A percentile compares a stretch with the other conserved stretches of the same genome.
Evolutionary conservation across 805 yeast species (phyloP).

Genomic region (Pichia occidentalis): DNA sequence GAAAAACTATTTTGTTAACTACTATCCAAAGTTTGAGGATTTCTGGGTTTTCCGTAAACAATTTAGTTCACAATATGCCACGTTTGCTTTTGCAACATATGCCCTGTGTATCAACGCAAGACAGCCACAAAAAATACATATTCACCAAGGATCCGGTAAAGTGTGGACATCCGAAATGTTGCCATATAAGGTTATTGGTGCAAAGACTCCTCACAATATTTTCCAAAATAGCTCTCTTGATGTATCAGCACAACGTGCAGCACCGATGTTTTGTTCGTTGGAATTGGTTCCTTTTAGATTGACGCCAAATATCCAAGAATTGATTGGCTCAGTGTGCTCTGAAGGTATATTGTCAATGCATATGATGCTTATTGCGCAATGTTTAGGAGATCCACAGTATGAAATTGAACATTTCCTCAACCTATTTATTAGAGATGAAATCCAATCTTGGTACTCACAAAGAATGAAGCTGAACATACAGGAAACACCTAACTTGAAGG

Average conservation of each 20-base stretch:
- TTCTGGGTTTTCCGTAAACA: conserved; percentile 97
- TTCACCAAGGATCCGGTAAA: conserved; percentile 74
- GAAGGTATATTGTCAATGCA: conserved; percentile 89
- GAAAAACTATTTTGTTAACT: conserved; percentile 65
- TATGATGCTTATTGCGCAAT: conserved; percentile 77
- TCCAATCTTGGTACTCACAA: conserved; percentile 88
- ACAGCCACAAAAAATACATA: conserved; percentile 87
- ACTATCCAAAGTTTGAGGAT: conserved; percentile 77
- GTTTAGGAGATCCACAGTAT: conserved; percentile 84
- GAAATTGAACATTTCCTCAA: conserved; percentile 88
- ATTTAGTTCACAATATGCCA: conserved; percentile 90
- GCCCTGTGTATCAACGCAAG: conserved; percentile 91
- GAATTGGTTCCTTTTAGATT: conserved; percentile 95
- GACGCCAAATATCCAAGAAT: conserved; percentile 90
- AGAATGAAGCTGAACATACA: conserved; percentile 78
- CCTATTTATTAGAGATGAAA: conserved; percentile 93
- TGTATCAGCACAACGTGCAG: conserved; percentile 45
- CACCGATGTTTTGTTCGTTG: conserved; percentile 83
- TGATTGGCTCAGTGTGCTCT: conserved; percentile 89
- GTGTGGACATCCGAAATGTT: conserved; percentile 95
- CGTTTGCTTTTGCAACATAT: conserved; percentile 85
- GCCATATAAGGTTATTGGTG: conserved; percentile 71
- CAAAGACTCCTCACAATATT: conserved; percentile 35
- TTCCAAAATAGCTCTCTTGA: conserved; percentile 40
- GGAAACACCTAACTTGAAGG: conserved; percentile 68